Evolutionary conservation across 2,329 filamentous ascomycete genomes (phyloP).

Genomic region (Fusarium ambrosium): DNA sequence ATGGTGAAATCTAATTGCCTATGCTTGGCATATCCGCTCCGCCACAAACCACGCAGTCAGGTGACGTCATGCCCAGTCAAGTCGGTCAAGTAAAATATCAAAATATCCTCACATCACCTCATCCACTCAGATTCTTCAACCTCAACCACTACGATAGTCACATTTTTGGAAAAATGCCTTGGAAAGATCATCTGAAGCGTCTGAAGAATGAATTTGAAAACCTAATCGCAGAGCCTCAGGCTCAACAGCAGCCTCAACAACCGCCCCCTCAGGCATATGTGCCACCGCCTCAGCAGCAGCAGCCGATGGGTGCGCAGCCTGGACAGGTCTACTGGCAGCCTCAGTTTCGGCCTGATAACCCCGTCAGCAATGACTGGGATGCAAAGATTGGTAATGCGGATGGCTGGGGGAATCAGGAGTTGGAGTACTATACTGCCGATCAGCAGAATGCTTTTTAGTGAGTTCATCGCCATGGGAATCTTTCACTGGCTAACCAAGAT

Average conservation of each 20-base stretch:
- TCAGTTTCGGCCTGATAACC: conserved; percentile 60
- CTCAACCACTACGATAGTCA: neutral
- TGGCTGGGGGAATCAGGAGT: conserved; percentile 73
- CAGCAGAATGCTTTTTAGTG: conserved; percentile 67
- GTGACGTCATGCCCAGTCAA: conserved; percentile 19
- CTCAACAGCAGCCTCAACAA: conserved; percentile 40
- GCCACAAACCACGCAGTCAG: conserved; percentile 10
- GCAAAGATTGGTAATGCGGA: conserved; percentile 68
- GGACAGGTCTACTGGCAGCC: conserved; percentile 65
- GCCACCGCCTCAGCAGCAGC: conserved; percentile 39
- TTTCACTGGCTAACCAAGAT: neutral
- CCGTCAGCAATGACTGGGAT: conserved; percentile 65
- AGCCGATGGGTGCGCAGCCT: conserved; percentile 29
- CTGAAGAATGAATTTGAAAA: conserved; percentile 56
- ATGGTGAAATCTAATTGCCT: neutral
- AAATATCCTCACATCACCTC: conserved; percentile 8
- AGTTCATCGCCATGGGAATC: neutral
- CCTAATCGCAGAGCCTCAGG: conserved; percentile 49
- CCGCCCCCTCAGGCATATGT: conserved; percentile 39
- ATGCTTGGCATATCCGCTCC: conserved; percentile 2
- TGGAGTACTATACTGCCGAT: conserved; percentile 67
- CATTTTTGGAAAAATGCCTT: conserved; percentile 46
- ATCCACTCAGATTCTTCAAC: neutral
- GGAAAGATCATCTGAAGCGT: conserved; percentile 56
- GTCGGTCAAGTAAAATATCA: neutral